These are phyloP conservation scores for Nadsonia starkeyi-henricii DNA, from an alignment of 1,139 yeast species.

Conservation along the genomic window DNA sequence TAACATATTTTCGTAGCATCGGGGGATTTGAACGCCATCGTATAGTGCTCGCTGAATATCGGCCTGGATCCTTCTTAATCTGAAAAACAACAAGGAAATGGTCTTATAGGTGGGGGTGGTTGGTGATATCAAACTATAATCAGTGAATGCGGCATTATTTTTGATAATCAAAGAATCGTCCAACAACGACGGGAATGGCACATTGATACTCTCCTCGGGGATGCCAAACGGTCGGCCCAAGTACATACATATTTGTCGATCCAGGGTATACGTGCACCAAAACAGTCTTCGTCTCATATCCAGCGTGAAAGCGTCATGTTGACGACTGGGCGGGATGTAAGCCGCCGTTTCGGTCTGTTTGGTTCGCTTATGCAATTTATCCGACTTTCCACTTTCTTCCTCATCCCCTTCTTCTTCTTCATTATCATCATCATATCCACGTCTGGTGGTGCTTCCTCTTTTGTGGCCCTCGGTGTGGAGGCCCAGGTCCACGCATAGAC, in stretches of 20 bases:
- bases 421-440: not conserved
- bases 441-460: conserved; percentile 1
- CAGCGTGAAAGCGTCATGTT: conserved; percentile 36
- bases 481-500: conserved; percentile 74
- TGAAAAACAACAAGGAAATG: conserved; percentile 52
- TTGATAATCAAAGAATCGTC: conserved; percentile 54
- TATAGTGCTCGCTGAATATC: conserved; percentile 61
- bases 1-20: conserved; percentile 38
- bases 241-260: conserved; percentile 63
- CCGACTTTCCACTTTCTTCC: no score
- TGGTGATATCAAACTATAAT: conserved; percentile 17
- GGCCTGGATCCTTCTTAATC: conserved; percentile 59
- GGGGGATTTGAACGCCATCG: conserved; percentile 56
- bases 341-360: not conserved
- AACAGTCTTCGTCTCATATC: conserved; percentile 69
- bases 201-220: conserved; percentile 51
- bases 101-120: conserved; percentile 46
- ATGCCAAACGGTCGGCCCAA: conserved; percentile 63
- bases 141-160: conserved; percentile 16
- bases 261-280: conserved; percentile 82
- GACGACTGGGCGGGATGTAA: not conserved
- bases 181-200: conserved; percentile 52
- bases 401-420: no score
- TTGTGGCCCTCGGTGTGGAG: conserved; percentile 42
- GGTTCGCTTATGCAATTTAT: not conserved